A percentile compares a stretch with the other conserved stretches of the same genome.
phyloP scores from a whole-genome alignment of 352 stramenopile species.

The Plasmopara halstedii region DNA sequence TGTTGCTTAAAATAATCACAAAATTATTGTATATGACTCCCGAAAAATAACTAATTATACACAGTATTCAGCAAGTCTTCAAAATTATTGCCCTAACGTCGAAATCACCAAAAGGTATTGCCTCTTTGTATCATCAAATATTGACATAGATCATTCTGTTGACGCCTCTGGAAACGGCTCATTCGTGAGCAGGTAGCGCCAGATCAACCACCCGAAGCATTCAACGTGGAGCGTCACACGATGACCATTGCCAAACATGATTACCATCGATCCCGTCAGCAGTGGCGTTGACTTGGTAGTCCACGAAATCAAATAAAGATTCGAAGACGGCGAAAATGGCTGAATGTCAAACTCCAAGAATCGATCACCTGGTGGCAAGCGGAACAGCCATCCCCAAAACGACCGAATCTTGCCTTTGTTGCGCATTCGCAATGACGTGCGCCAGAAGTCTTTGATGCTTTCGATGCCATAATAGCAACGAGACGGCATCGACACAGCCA shows the following conservation, averaged over 20 bases:
- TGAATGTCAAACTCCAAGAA: conserved; percentile 73
- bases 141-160: conserved; percentile 28
- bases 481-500: conserved; percentile 79
- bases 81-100: background rate
- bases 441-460: conserved; percentile 85
- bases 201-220: conserved; percentile 82
- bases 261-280: conserved; percentile 69
- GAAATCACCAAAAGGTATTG: no score
- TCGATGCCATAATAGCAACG: conserved; percentile 83
- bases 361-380: conserved; percentile 59
- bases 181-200: conserved; percentile 78
- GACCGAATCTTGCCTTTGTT: conserved; percentile 85
- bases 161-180: conserved; percentile 63
- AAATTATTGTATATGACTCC: no score
- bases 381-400: conserved; percentile 82
- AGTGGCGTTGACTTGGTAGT: conserved; percentile 73
- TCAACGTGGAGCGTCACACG: conserved; percentile 79
- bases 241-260: conserved; percentile 79
- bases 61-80: background rate
- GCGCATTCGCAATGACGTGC: conserved; percentile 74
- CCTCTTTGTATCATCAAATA: background rate
- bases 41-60: no score
- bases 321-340: conserved; percentile 62
- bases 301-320: conserved; percentile 80
- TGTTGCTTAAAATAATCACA: no score